These are phyloP conservation scores for Termitomyces sp. DNA, from an alignment of 768 basidiomycete genomes.

Conservation along the genomic window DNA sequence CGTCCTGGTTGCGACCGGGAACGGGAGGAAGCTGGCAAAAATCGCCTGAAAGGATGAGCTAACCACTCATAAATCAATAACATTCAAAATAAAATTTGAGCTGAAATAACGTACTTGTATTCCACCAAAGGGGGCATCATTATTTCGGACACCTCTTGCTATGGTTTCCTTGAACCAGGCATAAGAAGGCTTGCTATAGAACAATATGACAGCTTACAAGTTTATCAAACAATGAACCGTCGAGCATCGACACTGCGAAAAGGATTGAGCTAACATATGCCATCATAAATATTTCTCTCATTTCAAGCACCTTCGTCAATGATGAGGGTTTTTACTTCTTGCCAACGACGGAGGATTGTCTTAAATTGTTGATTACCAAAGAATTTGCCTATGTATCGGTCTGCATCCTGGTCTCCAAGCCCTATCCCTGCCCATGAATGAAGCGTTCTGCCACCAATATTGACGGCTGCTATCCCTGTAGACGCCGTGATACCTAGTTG, in stretches of 20 bases:
- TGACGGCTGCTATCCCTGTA: constrained; percentile 75
- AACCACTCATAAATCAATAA: neutral
- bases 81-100: neutral
- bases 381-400: constrained; percentile 51
- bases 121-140: constrained; percentile 67
- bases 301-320: constrained; percentile 76
- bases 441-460: constrained; percentile 79
- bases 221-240: constrained; percentile 76
- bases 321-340: constrained; percentile 55
- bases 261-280: neutral
- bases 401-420: constrained; percentile 53
- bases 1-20: constrained; percentile 40
- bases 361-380: constrained; percentile 31
- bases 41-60: constrained; percentile 85
- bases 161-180: constrained; percentile 45
- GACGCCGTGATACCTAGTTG: constrained; percentile 70
- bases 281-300: neutral
- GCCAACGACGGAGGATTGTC: constrained; percentile 56
- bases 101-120: constrained; percentile 54
- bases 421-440: constrained; percentile 84
- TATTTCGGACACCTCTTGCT: constrained; percentile 51
- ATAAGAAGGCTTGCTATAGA: neutral
- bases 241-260: constrained; percentile 80
- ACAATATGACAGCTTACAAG: constrained; percentile 38
- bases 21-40: constrained; percentile 92